phyloP scores from a whole-genome alignment of 23 red algal species.

The Gracilaria gracilis region DNA sequence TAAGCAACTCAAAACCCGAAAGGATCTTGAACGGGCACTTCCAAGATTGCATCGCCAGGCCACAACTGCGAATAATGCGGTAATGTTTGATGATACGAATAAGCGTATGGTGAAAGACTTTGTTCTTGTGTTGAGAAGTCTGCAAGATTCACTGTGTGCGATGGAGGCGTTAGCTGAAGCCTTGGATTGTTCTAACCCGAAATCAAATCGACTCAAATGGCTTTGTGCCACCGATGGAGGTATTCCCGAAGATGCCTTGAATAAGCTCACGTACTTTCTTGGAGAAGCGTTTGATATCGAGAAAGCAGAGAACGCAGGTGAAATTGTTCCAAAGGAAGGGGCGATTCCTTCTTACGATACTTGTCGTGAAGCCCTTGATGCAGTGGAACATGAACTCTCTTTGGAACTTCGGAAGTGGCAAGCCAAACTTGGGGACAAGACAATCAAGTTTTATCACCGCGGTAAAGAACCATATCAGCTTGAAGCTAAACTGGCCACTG shows the following conservation, averaged over 20 bases:
- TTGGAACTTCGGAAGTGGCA: constrained; percentile 64
- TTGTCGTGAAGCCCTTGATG: constrained; percentile 45
- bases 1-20: constrained; percentile 63
- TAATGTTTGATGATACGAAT: constrained; percentile 99
- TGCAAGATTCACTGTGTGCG: constrained; percentile 68
- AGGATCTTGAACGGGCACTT: constrained; percentile 89
- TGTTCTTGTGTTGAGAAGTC: constrained; percentile 71
- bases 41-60: constrained; percentile 79
- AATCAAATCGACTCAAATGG: constrained; percentile 72
- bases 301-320: constrained; percentile 53
- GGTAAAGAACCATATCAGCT: constrained; percentile 95
- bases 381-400: constrained; percentile 61
- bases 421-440: constrained; percentile 41
- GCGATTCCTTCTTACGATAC: constrained; percentile 54
- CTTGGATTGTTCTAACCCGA: constrained; percentile 36
- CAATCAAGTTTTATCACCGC: constrained; percentile 90
- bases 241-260: constrained; percentile 48
- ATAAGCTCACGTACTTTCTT: constrained; percentile 65
- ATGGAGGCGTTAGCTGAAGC: constrained; percentile 51
- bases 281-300: constrained; percentile 75
- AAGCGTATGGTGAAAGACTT: constrained; percentile 86
- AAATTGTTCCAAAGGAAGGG: constrained; percentile 68
- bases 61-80: constrained; percentile 62
- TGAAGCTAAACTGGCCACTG: constrained; percentile 61
- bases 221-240: constrained; percentile 62